Percentiles rank a stretch among this genome's conserved stretches.
Evolutionary conservation across 2,329 filamentous ascomycete species (phyloP).

Genomic region (Grosmannia penicillata): DNA sequence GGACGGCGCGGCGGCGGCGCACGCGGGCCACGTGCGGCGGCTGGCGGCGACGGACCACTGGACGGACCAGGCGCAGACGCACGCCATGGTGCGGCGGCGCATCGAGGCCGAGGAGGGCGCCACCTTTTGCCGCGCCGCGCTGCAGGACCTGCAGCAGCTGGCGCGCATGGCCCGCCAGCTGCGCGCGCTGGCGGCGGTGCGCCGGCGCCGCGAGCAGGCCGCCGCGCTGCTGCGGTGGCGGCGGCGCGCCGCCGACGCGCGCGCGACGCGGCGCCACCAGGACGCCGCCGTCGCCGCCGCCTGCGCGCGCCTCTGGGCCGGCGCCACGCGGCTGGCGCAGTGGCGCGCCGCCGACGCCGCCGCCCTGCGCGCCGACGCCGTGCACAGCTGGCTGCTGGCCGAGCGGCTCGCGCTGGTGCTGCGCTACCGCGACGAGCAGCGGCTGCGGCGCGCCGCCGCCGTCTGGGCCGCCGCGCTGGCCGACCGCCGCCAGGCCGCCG

Average conservation of each 20-base stretch:
- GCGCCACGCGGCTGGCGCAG: conserved; percentile 13
- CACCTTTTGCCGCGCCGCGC: conserved; percentile 1
- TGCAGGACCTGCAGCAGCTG: conserved; percentile 8
- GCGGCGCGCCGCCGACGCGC: neutral
- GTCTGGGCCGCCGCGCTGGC: no score
- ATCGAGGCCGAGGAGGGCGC: conserved; percentile 7
- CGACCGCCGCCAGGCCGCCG: no score
- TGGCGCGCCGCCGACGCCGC: conserved; percentile 9
- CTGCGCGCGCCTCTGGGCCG: conserved; percentile 14
- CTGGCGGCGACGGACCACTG: conserved; percentile 1
- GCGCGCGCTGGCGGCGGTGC: neutral
- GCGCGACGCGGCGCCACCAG: neutral
- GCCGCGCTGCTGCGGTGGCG: neutral
- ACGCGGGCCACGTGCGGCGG: neutral
- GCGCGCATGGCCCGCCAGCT: conserved; percentile 3
- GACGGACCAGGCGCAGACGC: conserved; percentile 3
- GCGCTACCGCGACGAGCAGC: conserved; percentile 12
- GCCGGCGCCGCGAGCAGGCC: no score
- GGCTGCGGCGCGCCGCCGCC: conserved; percentile 1
- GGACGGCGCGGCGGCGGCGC: neutral
- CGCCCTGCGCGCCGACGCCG: conserved; percentile 9
- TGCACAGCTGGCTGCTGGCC: conserved; percentile 15
- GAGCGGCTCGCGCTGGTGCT: conserved; percentile 14
- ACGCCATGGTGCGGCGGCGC: conserved; percentile 1
- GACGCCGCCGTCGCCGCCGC: conserved; percentile 1